Percentiles rank a stretch among this genome's conserved stretches.
These are phyloP conservation scores for Pichia sp. DNA, from an alignment of 1,139 yeast genomes.

Conservation along the genomic window DNA sequence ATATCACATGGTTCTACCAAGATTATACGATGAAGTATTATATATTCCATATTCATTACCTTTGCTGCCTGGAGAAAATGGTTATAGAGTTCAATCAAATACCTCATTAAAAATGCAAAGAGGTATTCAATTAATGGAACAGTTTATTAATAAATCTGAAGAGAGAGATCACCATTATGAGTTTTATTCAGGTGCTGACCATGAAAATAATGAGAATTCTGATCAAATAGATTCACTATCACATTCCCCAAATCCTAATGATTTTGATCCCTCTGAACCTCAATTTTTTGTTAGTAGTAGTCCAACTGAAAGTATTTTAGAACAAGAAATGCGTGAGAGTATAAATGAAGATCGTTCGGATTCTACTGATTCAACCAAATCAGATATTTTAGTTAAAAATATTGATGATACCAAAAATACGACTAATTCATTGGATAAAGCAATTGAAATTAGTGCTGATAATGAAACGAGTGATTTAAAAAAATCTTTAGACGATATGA, in stretches of 20 bases:
- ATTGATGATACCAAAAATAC: not conserved
- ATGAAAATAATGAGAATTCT: slow-evolving; percentile 17
- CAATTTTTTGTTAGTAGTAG: slow-evolving; percentile 45
- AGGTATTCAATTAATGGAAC: slow-evolving; percentile 65
- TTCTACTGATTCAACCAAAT: slow-evolving; percentile 7
- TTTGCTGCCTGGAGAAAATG: slow-evolving; percentile 78
- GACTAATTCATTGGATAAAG: too few relatives aligned
- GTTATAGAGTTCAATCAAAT: slow-evolving; percentile 76
- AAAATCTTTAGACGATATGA: not conserved
- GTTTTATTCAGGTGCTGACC: slow-evolving; percentile 67
- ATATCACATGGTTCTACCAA: slow-evolving; percentile 76
- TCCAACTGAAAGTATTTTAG: slow-evolving; percentile 27
- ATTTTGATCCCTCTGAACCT: slow-evolving; percentile 62
- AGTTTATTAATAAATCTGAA: slow-evolving; percentile 71
- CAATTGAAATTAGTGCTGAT: not conserved
- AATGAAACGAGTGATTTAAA: not conserved
- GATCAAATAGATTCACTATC: slow-evolving; percentile 6
- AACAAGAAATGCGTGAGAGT: slow-evolving; percentile 18
- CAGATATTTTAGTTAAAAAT: not conserved
- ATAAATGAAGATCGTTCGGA: slow-evolving; percentile 11
- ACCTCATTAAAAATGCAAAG: slow-evolving; percentile 57
- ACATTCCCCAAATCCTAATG: slow-evolving; percentile 23
- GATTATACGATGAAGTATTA: slow-evolving; percentile 83
- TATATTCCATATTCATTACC: slow-evolving; percentile 90
- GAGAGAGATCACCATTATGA: slow-evolving; percentile 88